Percentiles rank a stretch among this genome's conserved stretches.
phyloP scores from a whole-genome alignment of 495 filamentous ascomycete species.

The Letharia lupina region DNA sequence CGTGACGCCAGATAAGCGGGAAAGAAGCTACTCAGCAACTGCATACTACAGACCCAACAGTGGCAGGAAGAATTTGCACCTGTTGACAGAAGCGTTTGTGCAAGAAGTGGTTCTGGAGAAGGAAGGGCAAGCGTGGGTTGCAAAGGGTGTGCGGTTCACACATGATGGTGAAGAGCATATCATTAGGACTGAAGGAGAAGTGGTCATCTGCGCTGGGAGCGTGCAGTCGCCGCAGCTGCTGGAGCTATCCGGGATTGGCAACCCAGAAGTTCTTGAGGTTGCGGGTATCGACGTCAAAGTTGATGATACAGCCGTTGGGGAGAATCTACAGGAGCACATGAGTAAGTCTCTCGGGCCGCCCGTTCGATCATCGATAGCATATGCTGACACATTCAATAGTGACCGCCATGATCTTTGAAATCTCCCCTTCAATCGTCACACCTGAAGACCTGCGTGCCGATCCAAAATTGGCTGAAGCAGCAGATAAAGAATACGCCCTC shows the following conservation, averaged over 20 bases:
- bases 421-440: conserved; percentile 33
- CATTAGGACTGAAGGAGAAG: conserved; percentile 34
- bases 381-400: conserved; percentile 24
- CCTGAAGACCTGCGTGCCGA: conserved; percentile 37
- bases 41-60: conserved; percentile 36
- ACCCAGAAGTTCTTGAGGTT: conserved; percentile 30
- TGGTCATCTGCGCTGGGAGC: conserved; percentile 46
- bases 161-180: conserved; percentile 23
- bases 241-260: conserved; percentile 47
- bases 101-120: conserved; percentile 30
- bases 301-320: conserved; percentile 42
- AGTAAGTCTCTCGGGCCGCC: conserved; percentile 27
- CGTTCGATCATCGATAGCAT: background rate
- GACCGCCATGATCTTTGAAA: conserved; percentile 40
- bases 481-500: conserved; percentile 30
- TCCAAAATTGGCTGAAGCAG: conserved; percentile 28
- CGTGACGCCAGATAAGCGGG: conserved; percentile 39
- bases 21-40: conserved; percentile 40
- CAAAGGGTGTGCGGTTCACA: conserved; percentile 31
- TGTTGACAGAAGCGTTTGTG: conserved; percentile 42
- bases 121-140: conserved; percentile 26
- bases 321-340: conserved; percentile 50
- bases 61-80: conserved; percentile 39
- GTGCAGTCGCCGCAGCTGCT: conserved; percentile 47
- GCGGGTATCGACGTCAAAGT: conserved; percentile 39